These are phyloP conservation scores for Fraxinus paxiana DNA, from an alignment of 305 asterid species.

Conservation along the genomic window DNA sequence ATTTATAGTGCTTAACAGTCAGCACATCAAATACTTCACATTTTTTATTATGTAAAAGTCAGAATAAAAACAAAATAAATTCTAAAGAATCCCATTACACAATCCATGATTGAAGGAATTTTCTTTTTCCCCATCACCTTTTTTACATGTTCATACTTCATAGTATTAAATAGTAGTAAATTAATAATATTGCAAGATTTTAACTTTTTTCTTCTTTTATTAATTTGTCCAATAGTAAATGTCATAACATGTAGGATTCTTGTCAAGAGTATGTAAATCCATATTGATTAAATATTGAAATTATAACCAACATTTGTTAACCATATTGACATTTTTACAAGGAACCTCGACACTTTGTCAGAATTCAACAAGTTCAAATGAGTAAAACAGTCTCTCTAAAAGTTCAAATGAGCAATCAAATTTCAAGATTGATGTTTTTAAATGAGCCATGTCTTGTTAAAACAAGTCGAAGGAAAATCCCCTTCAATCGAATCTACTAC, in stretches of 20 bases:
- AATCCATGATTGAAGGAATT: conserved; percentile 52
- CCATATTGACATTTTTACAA: background rate
- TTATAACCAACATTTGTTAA: background rate
- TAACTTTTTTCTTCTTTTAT: background rate
- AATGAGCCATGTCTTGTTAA: background rate
- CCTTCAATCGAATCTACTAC: background rate
- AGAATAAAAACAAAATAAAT: conserved; percentile 21
- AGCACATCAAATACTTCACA: conserved; percentile 25
- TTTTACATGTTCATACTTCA: conserved; percentile 17
- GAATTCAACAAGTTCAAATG: background rate
- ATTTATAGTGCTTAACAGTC: conserved; percentile 38
- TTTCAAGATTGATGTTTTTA: background rate
- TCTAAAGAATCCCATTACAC: conserved; percentile 25
- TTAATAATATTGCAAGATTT: background rate
- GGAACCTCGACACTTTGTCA: background rate
- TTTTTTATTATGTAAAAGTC: conserved; percentile 28
- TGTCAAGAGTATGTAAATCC: background rate
- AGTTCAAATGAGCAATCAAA: background rate
- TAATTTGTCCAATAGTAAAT: background rate
- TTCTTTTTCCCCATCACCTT: conserved; percentile 27
- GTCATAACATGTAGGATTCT: background rate
- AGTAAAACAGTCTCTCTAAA: background rate
- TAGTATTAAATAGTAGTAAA: background rate
- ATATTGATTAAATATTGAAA: background rate
- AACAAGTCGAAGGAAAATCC: background rate